Percentiles rank a stretch among this genome's conserved stretches.
Evolutionary conservation across 2,329 filamentous ascomycete genomes (phyloP).

Genomic region (Bipolaris zeicola): DNA sequence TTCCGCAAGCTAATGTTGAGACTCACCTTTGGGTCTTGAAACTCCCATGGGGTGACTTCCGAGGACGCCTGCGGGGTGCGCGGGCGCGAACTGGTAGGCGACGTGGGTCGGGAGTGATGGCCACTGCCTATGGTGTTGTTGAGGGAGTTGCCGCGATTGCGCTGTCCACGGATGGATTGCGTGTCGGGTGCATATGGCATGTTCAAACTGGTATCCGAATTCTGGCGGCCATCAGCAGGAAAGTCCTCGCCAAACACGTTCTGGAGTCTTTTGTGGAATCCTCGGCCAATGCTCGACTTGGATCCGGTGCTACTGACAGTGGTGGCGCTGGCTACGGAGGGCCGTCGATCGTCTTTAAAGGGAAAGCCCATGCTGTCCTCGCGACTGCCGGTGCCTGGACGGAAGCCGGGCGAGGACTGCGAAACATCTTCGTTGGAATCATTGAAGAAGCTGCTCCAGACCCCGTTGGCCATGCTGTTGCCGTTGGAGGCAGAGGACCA

Average conservation of each 20-base stretch:
- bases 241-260: slow-evolving; percentile 94
- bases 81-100: slow-evolving; percentile 76
- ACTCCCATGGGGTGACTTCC: slow-evolving; percentile 97
- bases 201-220: slow-evolving; percentile 71
- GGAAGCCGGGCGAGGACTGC: slow-evolving; percentile 74
- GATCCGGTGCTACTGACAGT: slow-evolving; percentile 87
- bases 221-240: slow-evolving; percentile 65
- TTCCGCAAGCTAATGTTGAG: not conserved
- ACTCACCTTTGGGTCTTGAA: slow-evolving; percentile 80
- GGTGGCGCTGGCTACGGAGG: slow-evolving; percentile 85
- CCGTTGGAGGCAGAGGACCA: slow-evolving; percentile 55
- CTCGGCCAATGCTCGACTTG: slow-evolving; percentile 71
- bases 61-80: slow-evolving; percentile 85
- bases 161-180: slow-evolving; percentile 65
- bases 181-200: slow-evolving; percentile 59
- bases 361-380: slow-evolving; percentile 55
- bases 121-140: slow-evolving; percentile 63
- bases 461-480: slow-evolving; percentile 50
- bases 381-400: slow-evolving; percentile 61
- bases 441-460: slow-evolving; percentile 69
- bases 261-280: slow-evolving; percentile 77
- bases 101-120: slow-evolving; percentile 62
- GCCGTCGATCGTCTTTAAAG: slow-evolving; percentile 71
- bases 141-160: slow-evolving; percentile 84
- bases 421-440: slow-evolving; percentile 73